Conservation (phyloP, 2,329 filamentous ascomycete species). For the Rhexocercosporidium sp. region DNA sequence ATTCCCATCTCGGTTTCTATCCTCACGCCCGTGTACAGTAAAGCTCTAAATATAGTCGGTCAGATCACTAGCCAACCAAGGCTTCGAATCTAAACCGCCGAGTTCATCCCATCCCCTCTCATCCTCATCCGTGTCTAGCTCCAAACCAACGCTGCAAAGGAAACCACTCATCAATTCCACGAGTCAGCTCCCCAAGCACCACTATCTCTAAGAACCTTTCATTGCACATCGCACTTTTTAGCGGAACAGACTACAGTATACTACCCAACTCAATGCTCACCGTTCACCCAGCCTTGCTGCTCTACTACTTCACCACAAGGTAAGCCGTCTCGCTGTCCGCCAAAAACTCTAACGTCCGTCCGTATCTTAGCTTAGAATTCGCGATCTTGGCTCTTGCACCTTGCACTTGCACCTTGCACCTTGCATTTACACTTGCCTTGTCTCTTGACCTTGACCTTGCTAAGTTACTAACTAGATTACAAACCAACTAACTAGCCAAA, state of each 20-base stretch:
- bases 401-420: not conserved
- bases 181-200: not conserved
- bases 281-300: too few relatives aligned
- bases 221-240: slow-evolving; percentile 24
- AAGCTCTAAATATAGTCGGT: not conserved
- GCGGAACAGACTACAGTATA: not conserved
- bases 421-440: not conserved
- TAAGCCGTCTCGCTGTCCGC: not conserved
- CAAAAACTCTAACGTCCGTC: not conserved
- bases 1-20: not conserved
- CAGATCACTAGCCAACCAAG: not conserved
- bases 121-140: not conserved
- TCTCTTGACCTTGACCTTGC: not conserved
- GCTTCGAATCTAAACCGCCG: not conserved
- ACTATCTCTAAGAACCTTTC: slow-evolving; percentile 3
- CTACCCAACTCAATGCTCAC: too few relatives aligned
- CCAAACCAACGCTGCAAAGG: not conserved
- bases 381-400: not conserved
- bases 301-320: not conserved
- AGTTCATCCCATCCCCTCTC: too few relatives aligned
- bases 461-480: too few relatives aligned
- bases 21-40: not conserved
- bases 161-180: not conserved
- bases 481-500: not conserved
- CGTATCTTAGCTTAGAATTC: not conserved